These are phyloP conservation scores for Hondaea fermentalgiana DNA, from an alignment of 108 stramenopile species.

Conservation along the genomic window DNA sequence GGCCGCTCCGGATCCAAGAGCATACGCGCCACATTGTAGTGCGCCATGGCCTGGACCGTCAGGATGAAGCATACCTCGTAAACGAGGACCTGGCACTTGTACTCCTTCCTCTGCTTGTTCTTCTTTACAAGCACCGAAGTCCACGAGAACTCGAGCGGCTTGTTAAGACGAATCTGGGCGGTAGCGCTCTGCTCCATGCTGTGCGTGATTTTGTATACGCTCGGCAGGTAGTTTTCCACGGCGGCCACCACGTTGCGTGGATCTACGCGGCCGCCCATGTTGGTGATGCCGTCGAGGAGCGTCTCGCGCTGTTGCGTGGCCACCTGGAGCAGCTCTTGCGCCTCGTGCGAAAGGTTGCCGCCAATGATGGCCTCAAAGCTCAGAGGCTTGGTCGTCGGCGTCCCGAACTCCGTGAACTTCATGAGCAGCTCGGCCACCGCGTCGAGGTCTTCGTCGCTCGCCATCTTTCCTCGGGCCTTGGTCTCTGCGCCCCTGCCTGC, in stretches of 20 bases:
- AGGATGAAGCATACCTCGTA: constrained; percentile 6
- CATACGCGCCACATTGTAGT: background rate
- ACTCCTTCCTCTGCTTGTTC: background rate
- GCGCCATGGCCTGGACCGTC: background rate
- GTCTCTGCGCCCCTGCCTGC: too few species aligned
- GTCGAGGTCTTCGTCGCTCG: background rate
- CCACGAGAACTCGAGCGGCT: constrained; percentile 11
- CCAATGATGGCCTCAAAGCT: background rate
- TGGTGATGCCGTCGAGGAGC: background rate
- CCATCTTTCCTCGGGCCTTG: background rate
- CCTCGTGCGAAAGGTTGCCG: background rate
- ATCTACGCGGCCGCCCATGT: background rate
- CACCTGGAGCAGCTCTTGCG: background rate
- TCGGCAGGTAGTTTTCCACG: background rate
- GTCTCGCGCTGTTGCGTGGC: background rate
- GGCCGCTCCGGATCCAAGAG: background rate
- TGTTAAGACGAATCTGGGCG: background rate
- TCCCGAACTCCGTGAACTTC: background rate
- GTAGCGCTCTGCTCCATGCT: background rate
- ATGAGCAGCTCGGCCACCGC: background rate
- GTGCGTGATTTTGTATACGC: background rate
- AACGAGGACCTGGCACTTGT: constrained; percentile 14
- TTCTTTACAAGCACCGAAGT: background rate
- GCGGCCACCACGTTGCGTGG: constrained; percentile 8
- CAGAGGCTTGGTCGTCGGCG: background rate